Base-by-base conservation (phyloP, 1,139 yeast genomes). In the Scheffersomyces titani region DNA sequence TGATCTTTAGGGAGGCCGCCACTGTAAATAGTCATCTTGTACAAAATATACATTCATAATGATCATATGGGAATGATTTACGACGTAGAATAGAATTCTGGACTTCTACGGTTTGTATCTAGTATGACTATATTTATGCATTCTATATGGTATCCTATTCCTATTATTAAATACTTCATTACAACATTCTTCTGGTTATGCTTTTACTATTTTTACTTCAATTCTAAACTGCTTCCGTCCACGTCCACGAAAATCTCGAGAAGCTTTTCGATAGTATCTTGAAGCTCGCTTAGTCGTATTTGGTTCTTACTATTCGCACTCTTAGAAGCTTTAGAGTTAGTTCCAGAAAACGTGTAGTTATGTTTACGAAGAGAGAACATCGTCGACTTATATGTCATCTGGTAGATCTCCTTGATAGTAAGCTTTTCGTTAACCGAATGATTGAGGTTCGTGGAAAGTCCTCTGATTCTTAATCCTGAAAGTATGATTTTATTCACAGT, bases 391-490 rank as follows among this genome's bases (percentile, higher is more conserved):
- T 65, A 69, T 1, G 83, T 77, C 81, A 78, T 78, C 52, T 75
- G 79, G 59, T 77, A 75, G 5, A 79, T 72, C 59, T 80, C 83
- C 56, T 76, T 76, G 40, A 77, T 70, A 45, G 75, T 70, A 18
- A 78, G 60, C 54, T 68, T 73, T 36, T 75, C 80, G 57, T 76
- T 76, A 11, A 64, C 57, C 4, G 73, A 63, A 19, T 62, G 64
- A 49, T 59, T 63, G 54, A 65, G 58, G 50, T 63, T 70, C 40
- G 71, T 65, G 1, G 78, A 71, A 47, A 80, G 66, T 1, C 83
- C 83, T 51, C 84, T 67, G 22, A 80, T 69, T 56, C 84, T 63
- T 47, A 80, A 68, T 0, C 83, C 84, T 6, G 82, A 77, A 7
- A 75, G 65, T 6, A 78, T 73, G 19, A 78, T 65, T 57, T 75